phyloP scores from a whole-genome alignment of 345 rosid species.

The Sisymbrium irio region DNA sequence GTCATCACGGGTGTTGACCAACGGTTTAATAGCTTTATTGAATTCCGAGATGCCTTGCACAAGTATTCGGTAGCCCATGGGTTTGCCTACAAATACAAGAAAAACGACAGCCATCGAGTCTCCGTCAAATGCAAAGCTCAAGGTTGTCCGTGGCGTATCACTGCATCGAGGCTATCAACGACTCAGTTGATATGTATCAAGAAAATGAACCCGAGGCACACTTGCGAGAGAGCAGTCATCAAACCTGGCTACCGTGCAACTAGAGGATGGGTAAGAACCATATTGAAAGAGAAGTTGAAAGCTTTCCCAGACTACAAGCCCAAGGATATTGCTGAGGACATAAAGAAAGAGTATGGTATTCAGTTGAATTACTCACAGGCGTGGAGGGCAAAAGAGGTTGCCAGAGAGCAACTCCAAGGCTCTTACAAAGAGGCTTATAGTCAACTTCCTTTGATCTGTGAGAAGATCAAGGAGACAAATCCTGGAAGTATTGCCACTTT shows the following conservation, averaged over 20 bases:
- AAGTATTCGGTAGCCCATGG: conserved; percentile 87
- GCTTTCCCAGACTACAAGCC: conserved; percentile 83
- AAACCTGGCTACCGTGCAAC: conserved; percentile 85
- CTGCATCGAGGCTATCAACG: conserved; percentile 77
- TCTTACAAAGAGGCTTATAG: conserved; percentile 81
- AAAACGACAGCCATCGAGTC: conserved; percentile 87
- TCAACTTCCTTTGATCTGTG: conserved; percentile 79
- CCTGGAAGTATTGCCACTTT: conserved; percentile 81
- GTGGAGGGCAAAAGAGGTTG: conserved; percentile 92
- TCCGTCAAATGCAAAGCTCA: conserved; percentile 83
- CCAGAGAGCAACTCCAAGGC: conserved; percentile 94
- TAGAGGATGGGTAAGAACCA: conserved; percentile 92
- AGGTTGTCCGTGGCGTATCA: conserved; percentile 95
- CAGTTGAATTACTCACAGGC: conserved; percentile 91
- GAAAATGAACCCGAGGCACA: conserved; percentile 79
- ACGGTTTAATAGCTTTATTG: conserved; percentile 71
- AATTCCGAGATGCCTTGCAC: conserved; percentile 88
- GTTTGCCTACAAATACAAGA: conserved; percentile 85
- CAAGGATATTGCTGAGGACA: conserved; percentile 87
- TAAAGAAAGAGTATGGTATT: conserved; percentile 84
- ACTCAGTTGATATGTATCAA: conserved; percentile 81
- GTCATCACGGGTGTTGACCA: conserved; percentile 89
- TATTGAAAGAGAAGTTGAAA: conserved; percentile 84
- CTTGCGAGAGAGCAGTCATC: conserved; percentile 78
- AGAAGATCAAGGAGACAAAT: conserved; percentile 88